These are phyloP conservation scores for Lipomyces japonicus DNA, from an alignment of 805 yeast species.

Conservation along the genomic window DNA sequence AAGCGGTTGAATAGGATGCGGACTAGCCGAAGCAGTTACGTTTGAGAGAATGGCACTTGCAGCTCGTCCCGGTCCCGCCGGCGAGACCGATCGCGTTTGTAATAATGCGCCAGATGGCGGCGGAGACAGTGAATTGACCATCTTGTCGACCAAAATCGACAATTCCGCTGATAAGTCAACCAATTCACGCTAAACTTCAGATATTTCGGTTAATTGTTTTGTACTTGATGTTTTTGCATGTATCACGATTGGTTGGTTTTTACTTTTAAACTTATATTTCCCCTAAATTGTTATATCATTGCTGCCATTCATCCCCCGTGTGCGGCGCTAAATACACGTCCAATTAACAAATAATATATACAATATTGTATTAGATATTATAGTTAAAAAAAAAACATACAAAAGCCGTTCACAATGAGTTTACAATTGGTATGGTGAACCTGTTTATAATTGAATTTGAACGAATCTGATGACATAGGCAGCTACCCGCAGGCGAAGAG, in stretches of 20 bases:
- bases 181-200: too few species aligned
- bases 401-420: slow-evolving; percentile 18
- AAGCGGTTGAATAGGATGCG: slow-evolving; percentile 22
- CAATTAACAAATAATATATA: too few species aligned
- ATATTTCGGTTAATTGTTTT: too few species aligned
- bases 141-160: slow-evolving; percentile 1
- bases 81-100: slow-evolving; percentile 9
- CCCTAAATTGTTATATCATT: too few species aligned
- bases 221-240: too few species aligned
- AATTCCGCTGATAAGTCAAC: neutral
- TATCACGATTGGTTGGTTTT: too few species aligned
- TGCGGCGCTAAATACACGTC: too few species aligned
- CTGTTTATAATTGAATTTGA: neutral
- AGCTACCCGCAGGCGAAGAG: slow-evolving; percentile 28
- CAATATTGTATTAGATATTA: too few species aligned
- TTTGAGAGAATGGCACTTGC: slow-evolving; percentile 17
- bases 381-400: too few species aligned
- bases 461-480: neutral
- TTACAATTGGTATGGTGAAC: slow-evolving; percentile 17
- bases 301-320: too few species aligned
- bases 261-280: too few species aligned
- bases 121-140: slow-evolving; percentile 30
- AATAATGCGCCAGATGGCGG: slow-evolving; percentile 7
- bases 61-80: slow-evolving; percentile 8
- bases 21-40: slow-evolving; percentile 23